phyloP scores from a whole-genome alignment of 495 filamentous ascomycete species.

The Daldinia childiae region DNA sequence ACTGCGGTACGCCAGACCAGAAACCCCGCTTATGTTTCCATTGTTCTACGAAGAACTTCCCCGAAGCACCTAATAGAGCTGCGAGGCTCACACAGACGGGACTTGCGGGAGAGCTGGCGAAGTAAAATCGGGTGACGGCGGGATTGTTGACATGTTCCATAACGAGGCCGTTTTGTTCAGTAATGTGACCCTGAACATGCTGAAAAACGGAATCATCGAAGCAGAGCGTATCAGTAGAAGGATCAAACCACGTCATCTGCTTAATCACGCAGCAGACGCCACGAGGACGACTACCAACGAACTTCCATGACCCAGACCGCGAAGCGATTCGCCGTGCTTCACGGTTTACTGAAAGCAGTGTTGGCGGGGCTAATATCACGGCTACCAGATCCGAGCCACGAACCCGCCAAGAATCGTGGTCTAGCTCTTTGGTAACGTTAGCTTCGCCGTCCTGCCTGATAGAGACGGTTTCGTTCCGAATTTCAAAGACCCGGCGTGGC shows the following conservation, averaged over 20 bases:
- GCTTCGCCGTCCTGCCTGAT: constrained; percentile 25
- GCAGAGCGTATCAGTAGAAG: constrained; percentile 35
- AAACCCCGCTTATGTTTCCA: constrained; percentile 37
- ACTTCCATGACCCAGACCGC: constrained; percentile 32
- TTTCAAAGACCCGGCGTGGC: constrained; percentile 37
- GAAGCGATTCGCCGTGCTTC: constrained; percentile 28
- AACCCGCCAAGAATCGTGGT: constrained; percentile 32
- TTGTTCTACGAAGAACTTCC: constrained; percentile 36
- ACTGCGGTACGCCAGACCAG: constrained; percentile 37
- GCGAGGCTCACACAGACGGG: constrained; percentile 36
- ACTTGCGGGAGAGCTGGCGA: constrained; percentile 31
- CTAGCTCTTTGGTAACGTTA: constrained; percentile 20
- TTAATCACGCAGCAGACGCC: constrained; percentile 15
- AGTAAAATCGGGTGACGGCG: constrained; percentile 33
- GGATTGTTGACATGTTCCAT: constrained; percentile 25
- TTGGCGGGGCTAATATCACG: constrained; percentile 31
- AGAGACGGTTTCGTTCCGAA: constrained; percentile 31
- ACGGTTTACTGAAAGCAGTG: constrained; percentile 29
- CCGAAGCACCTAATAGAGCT: constrained; percentile 16
- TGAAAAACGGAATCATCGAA: constrained; percentile 36
- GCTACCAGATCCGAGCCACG: constrained; percentile 32
- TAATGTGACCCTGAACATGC: neutral
- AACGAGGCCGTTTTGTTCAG: constrained; percentile 26
- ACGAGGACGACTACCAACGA: constrained; percentile 33
- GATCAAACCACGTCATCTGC: constrained; percentile 35